Evolutionary conservation across 805 yeast species (phyloP), one percentile per base, ranked within the genome.

Genomic region (Candida koratica): DNA sequence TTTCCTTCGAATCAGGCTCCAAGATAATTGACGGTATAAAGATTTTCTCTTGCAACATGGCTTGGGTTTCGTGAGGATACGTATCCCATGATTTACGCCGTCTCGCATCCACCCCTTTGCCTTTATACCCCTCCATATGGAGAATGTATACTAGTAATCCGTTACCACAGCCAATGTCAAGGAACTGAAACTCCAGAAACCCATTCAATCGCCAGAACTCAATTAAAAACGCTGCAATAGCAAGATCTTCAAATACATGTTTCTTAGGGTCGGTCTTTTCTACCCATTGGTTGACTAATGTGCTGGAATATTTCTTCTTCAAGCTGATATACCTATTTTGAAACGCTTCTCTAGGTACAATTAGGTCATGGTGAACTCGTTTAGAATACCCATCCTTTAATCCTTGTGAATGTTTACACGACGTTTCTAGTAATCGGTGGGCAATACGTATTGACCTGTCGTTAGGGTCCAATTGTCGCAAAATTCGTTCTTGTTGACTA

Each of bases 151-250:
- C 94, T 29, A 90, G 60, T 11, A 86, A 67, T 6, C 97, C 97
- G 60, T 90, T 90, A 5, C 97, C 97, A 62, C 97, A 90, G 0
- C 97, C 97, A 36, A 90, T 57, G 61, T 90, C 97, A 45, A 90
- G 71, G 54, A 89, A 90, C 48, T 80, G 81, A 48, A 83, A 78
- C 4, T 61, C 61, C 26, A 65, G 60, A 22, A 6, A 11, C 45
- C 72, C 73, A 20, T 52, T 53, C 30, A 70, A 64, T 6, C 59
- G 59, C 97, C 97, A 90, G 23, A 85, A 69, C 60, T 86, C 95
- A 17, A 90, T 84, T 42, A 90, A 66, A 48, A 90, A 90, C 0
- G 97, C 95, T 1, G 97, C 97, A 47, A 90, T 89, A 3, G 96
- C 94, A 36, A 90, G 75, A 56, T 90, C 97, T 64, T 90, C 97